Percentiles rank a stretch among this genome's conserved stretches.
These are phyloP conservation scores for Perkinsus marinus DNA, from an alignment of 169 alveolate species.

Conservation along the genomic window DNA sequence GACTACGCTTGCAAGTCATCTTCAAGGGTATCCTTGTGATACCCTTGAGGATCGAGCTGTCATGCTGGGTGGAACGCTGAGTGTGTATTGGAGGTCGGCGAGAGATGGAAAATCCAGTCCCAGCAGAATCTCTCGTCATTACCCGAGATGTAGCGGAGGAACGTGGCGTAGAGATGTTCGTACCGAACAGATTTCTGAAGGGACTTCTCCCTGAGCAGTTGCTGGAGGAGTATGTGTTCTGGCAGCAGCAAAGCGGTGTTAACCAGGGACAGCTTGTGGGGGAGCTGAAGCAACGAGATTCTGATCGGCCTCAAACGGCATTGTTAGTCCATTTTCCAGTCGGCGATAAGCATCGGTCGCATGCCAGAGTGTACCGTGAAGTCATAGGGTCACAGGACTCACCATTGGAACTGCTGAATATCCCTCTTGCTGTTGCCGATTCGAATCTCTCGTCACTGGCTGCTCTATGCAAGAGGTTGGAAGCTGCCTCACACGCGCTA, in stretches of 20 bases:
- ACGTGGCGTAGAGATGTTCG: conserved; percentile 18
- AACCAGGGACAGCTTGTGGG: not conserved
- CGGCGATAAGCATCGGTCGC: not conserved
- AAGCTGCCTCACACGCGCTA: conserved; percentile 16
- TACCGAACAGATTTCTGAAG: conserved; percentile 14
- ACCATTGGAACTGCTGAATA: not conserved
- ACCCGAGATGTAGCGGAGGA: conserved; percentile 11
- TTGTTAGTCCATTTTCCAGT: not conserved
- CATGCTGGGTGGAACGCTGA: not conserved
- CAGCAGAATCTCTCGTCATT: conserved; percentile 13
- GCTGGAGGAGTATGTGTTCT: conserved; percentile 14
- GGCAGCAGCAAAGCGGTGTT: conserved; percentile 22
- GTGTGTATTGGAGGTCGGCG: not conserved
- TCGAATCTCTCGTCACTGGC: not conserved
- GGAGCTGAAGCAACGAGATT: not conserved
- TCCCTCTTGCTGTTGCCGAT: not conserved
- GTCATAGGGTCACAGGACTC: not conserved
- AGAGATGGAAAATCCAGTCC: not conserved
- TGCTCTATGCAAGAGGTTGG: conserved; percentile 1
- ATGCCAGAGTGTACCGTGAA: not conserved
- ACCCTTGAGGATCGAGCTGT: not conserved
- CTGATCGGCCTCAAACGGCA: not conserved
- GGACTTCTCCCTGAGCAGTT: conserved; percentile 15
- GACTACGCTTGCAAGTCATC: not conserved
- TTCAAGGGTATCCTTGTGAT: not conserved